These are phyloP conservation scores for Ophiostoma pallidulum DNA, from an alignment of 2,329 filamentous ascomycete species.

Conservation along the genomic window DNA sequence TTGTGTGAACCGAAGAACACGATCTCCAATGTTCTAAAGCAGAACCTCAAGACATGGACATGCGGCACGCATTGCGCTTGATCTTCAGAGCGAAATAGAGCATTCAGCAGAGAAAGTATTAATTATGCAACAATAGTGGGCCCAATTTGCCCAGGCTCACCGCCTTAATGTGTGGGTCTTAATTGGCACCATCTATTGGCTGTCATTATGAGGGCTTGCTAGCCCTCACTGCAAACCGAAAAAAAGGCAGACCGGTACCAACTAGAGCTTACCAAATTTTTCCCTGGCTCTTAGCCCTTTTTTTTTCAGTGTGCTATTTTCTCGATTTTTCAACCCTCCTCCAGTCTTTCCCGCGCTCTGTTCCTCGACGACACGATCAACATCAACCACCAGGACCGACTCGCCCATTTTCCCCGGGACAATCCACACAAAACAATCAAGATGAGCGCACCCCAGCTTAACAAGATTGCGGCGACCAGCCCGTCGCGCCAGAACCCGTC, in stretches of 20 bases:
- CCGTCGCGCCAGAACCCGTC: constrained; percentile 91
- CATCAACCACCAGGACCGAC: not conserved
- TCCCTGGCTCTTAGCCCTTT: not conserved
- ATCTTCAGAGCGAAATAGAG: too few relatives aligned
- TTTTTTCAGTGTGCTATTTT: not conserved
- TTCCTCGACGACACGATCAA: not conserved
- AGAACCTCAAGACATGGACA: too few relatives aligned
- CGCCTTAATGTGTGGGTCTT: not conserved
- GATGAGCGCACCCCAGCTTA: constrained; percentile 62
- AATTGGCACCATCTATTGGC: not conserved
- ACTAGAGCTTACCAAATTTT: not conserved
- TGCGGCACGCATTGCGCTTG: too few relatives aligned
- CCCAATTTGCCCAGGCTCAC: not conserved
- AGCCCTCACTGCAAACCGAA: constrained; percentile 7
- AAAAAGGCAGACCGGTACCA: not conserved
- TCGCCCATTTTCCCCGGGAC: not conserved
- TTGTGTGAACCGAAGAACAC: too few relatives aligned
- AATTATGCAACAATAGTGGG: too few relatives aligned
- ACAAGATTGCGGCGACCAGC: constrained; percentile 98
- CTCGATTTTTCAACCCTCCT: not conserved
- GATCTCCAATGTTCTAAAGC: too few relatives aligned
- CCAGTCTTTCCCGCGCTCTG: too few relatives aligned
- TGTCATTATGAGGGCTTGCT: not conserved
- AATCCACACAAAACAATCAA: constrained; percentile 9
- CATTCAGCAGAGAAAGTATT: too few relatives aligned